Percentiles rank a stretch among this genome's conserved stretches.
These are phyloP conservation scores for Deuterostichococcus epilithicus DNA, from an alignment of 139 green algal species.

Conservation along the genomic window DNA sequence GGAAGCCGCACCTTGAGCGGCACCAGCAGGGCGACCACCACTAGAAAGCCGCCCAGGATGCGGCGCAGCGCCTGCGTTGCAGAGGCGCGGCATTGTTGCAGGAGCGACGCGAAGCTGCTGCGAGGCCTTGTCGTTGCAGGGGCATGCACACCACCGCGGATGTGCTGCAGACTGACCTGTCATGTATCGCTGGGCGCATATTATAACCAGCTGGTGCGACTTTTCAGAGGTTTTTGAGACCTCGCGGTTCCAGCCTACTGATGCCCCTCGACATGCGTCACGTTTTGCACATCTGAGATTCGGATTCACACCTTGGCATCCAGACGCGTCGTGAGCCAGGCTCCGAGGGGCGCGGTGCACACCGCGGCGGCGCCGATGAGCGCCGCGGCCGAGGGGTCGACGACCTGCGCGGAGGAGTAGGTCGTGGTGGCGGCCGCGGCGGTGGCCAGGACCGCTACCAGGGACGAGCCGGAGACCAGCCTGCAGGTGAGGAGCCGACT, in stretches of 20 bases:
- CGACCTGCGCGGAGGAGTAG: constrained; percentile 36
- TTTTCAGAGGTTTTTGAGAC: no score
- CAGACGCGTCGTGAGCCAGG: constrained; percentile 42
- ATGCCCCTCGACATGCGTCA: no score
- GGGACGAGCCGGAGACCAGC: constrained; percentile 59
- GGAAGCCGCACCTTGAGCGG: constrained; percentile 57
- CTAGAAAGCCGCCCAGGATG: constrained; percentile 58
- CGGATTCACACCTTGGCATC: constrained; percentile 47
- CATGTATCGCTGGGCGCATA: no score
- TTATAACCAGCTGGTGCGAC: no score
- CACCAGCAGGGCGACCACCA: constrained; percentile 59
- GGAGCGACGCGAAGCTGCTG: background rate
- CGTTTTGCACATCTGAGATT: no score
- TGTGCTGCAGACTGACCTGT: background rate
- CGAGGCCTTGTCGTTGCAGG: no score
- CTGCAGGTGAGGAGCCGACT: no score
- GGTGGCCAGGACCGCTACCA: constrained; percentile 69
- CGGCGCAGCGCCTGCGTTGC: constrained; percentile 29
- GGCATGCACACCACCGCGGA: no score
- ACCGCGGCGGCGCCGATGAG: constrained; percentile 53
- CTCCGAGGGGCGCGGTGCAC: constrained; percentile 52
- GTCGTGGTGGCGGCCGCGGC: constrained; percentile 43
- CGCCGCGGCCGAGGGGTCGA: constrained; percentile 51
- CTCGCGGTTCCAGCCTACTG: no score
- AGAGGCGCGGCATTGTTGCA: background rate